A percentile compares a stretch with the other conserved stretches of the same genome.
These are phyloP conservation scores for Tylopilus subfusipes DNA, from an alignment of 768 basidiomycete genomes.

Conservation along the genomic window DNA sequence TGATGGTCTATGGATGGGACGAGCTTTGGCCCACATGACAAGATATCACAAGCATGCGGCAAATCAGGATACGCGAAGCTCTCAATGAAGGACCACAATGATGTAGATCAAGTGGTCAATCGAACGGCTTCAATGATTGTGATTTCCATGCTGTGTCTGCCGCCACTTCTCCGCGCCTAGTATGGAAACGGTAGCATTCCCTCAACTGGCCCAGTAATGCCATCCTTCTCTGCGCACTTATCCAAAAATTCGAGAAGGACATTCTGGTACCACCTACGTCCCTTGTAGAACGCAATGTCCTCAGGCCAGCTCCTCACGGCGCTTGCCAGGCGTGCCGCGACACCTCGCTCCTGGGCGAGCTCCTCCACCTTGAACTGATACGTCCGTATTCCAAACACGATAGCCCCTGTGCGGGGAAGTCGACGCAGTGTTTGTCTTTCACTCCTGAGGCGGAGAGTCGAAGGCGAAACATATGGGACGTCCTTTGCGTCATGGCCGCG, in stretches of 20 bases:
- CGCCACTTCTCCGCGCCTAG: neutral
- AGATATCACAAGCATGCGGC: too few species aligned
- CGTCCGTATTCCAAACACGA: conserved; percentile 71
- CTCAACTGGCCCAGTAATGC: conserved; percentile 8
- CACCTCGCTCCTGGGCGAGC: conserved; percentile 53
- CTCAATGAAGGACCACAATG: neutral
- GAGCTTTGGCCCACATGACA: conserved; percentile 1
- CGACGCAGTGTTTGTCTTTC: conserved; percentile 73
- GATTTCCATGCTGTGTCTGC: neutral
- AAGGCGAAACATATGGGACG: conserved; percentile 29
- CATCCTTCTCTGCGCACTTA: conserved; percentile 22
- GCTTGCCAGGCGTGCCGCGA: conserved; percentile 60
- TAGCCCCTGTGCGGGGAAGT: conserved; percentile 58
- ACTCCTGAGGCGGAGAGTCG: conserved; percentile 52
- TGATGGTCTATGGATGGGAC: neutral
- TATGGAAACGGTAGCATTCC: conserved; percentile 19
- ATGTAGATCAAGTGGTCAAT: neutral
- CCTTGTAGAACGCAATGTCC: conserved; percentile 45
- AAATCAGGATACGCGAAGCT: too few species aligned
- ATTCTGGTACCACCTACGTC: conserved; percentile 21
- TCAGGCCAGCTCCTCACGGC: conserved; percentile 66
- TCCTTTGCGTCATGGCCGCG: conserved; percentile 17
- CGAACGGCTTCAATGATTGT: neutral
- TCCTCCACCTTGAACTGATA: conserved; percentile 56
- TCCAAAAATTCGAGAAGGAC: conserved; percentile 27